Base-by-base conservation (phyloP, 495 filamentous ascomycete genomes). In the Aspergillus nidulans region DNA sequence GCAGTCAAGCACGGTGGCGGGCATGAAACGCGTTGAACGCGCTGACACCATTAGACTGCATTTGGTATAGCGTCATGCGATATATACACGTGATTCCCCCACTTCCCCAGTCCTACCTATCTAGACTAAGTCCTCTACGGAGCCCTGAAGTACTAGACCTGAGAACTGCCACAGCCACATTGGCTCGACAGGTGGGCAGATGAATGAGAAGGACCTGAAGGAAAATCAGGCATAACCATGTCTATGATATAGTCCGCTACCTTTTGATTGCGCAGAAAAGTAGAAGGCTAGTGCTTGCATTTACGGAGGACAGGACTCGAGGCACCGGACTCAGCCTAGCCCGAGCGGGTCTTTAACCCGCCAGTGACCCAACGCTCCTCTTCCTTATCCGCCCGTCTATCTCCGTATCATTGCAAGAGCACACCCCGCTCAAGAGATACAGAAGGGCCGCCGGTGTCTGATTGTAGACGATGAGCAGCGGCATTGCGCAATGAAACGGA, bases 401-500 rank as follows among this genome's bases (percentile, higher is more conserved):
- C 21, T 16, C 45, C 28, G 12, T 21, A 16, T 13, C 21, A 53
- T 51, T 20, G 30, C 25, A 16, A 24, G 23, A 16, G 7, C 21
- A 18, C 36, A 25, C 13, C 7, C 6, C 16, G 26, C 21, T 12
- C n/a, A 44, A 49, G 5, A 15, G n/a, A 19, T 13, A 43, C 28
- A 8, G 49, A 13, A 32, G 16, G 12, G 20, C 34, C 21, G 25
- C 19, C 10, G 24, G 47, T 55, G 56, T 16, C 39, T 13, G 13
- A 41, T 18, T 30, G 1, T 24, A 12, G 55, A 53, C 49, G 30
- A 63, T 63, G 61, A 60, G 38, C 28, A 40, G 15, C 12, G 18
- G n/a, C 13, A 34, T 30, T 43, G 18, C 60, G 70, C 42, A 13
- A 77, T 77, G 74, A 77, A 77, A 68, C 69, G 73, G 59, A 76